Base-by-base conservation (phyloP, 345 rosid species). In the Camelina laxa region DNA sequence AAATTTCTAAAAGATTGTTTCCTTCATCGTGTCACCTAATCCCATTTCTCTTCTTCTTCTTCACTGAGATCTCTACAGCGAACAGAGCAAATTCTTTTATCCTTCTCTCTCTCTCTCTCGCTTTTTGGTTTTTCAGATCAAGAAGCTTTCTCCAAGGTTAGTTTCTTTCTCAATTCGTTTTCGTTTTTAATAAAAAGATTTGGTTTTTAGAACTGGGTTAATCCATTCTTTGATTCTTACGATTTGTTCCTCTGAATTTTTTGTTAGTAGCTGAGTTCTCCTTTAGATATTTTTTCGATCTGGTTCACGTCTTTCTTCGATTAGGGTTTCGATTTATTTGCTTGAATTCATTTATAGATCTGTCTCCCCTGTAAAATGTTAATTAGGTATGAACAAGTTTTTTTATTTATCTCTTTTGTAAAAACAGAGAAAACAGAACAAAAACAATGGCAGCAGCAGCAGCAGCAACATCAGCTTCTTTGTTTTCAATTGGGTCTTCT, bases 401-500 rank as follows among this genome's bases (percentile, higher is more conserved):
- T 12, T 11, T 22, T 5, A 5, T 2, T n/a, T n/a, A n/a, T n/a
- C n/a, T 53, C 44, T 2, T 53, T 53, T n/a, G 30, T 56, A 22
- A 66, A n/a, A 27, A 60, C 74, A 75, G 69, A 7, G 33, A 24
- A 44, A 50, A 71, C 71, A 55, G 47, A n/a, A n/a, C n/a, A 60
- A 73, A 9, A 8, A 8, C 9, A 38, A 38, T 38, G 74, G 91
- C 91, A 96, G 97, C 95, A 14, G 95, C 93, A n/a, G 82, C 96
- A 57, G 95, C 93, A n/a, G 82, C 96, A 57, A 81, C 89, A 64
- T 57, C 92, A 50, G 88, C 92, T 49, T 65, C 97, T 49, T 77
- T 80, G 73, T 69, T 91, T 71, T 84, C 92, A 1, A 72, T 83
- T 67, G 88, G 87, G 58, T 84, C 92, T 60, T 77, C 90, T 53